phyloP scores from a whole-genome alignment of 768 basidiomycete species.

The Mycena olivaceomarginata region DNA sequence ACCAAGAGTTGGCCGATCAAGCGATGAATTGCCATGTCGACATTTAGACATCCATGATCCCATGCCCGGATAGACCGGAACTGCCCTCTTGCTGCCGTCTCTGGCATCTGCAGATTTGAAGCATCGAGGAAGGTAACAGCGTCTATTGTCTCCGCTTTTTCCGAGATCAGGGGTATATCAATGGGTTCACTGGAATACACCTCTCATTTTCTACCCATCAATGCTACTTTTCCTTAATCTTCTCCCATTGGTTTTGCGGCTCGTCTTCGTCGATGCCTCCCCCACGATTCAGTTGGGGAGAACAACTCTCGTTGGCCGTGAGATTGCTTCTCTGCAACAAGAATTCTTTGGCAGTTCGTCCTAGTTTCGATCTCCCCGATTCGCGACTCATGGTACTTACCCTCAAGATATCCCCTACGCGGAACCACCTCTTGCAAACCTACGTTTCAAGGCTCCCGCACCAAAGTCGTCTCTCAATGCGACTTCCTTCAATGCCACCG shows the following conservation, averaged over 20 bases:
- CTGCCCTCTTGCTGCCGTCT: background rate
- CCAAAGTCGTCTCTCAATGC: background rate
- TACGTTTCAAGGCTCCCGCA: background rate
- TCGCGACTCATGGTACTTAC: background rate
- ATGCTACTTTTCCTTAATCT: background rate
- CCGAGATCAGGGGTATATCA: background rate
- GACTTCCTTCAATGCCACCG: background rate
- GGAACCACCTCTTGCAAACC: background rate
- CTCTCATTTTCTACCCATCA: background rate
- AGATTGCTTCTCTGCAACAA: background rate
- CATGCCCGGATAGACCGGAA: slow-evolving; percentile 5
- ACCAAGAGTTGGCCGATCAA: too few relatives aligned
- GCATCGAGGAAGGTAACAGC: too few relatives aligned
- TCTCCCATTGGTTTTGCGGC: background rate
- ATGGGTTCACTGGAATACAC: background rate
- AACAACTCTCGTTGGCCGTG: slow-evolving; percentile 18
- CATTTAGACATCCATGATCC: background rate
- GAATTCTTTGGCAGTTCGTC: background rate
- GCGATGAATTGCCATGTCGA: too few relatives aligned
- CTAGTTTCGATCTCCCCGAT: background rate
- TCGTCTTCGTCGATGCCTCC: background rate
- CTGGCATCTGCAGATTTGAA: too few relatives aligned
- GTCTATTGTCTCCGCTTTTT: background rate
- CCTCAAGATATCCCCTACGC: background rate
- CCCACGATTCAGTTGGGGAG: slow-evolving; percentile 13